Conservation (phyloP, 2,329 filamentous ascomycete genomes). For the Rachicladosporium sp. region DNA sequence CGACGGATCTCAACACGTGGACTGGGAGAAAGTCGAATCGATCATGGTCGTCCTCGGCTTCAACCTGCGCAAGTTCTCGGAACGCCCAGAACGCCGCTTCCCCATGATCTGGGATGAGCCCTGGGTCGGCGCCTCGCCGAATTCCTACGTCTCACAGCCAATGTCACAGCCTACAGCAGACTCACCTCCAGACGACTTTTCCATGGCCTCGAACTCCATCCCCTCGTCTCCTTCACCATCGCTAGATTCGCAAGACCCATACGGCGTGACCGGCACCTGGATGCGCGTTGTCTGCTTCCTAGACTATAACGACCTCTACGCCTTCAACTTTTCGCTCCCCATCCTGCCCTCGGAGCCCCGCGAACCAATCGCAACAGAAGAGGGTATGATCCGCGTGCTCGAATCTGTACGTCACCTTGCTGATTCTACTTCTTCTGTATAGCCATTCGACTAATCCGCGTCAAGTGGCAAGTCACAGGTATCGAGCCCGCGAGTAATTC, state of each 20-base stretch:
- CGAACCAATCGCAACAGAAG: slow-evolving; percentile 46
- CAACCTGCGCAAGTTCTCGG: slow-evolving; percentile 43
- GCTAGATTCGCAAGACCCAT: slow-evolving; percentile 52
- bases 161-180: slow-evolving; percentile 1
- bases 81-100: slow-evolving; percentile 34
- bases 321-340: slow-evolving; percentile 50
- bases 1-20: slow-evolving; percentile 49
- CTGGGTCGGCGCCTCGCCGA: slow-evolving; percentile 44
- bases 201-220: slow-evolving; percentile 18
- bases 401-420: slow-evolving; percentile 19
- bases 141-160: slow-evolving; percentile 11
- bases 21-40: slow-evolving; percentile 72
- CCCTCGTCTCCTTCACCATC: too few relatives aligned
- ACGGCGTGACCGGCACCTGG: slow-evolving; percentile 59
- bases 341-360: slow-evolving; percentile 25
- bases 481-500: slow-evolving; percentile 48
- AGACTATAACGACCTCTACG: slow-evolving; percentile 61
- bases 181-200: slow-evolving; percentile 15
- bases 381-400: slow-evolving; percentile 30
- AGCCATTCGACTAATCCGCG: slow-evolving; percentile 56
- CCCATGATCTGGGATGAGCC: slow-evolving; percentile 42
- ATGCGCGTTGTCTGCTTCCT: slow-evolving; percentile 43
- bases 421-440: slow-evolving; percentile 4
- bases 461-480: slow-evolving; percentile 50
- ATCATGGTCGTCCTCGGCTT: slow-evolving; percentile 56